phyloP scores from a whole-genome alignment of 139 green algal genomes.

The Chlamydomonas eustigma region DNA sequence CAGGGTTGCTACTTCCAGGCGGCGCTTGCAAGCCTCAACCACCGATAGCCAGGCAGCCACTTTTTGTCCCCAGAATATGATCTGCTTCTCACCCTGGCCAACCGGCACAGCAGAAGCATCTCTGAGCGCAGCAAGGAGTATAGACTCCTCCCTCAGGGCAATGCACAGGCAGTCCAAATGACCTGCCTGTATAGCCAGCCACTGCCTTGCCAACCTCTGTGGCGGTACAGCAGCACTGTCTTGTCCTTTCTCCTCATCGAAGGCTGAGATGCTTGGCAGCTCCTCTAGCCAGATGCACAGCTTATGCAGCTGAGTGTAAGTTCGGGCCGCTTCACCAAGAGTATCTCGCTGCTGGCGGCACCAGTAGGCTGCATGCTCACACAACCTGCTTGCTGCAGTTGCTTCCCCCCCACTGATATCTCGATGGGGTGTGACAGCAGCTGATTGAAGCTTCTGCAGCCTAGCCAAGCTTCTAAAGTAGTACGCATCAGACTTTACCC shows the following conservation, averaged over 20 bases:
- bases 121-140: constrained; percentile 38
- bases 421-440: constrained; percentile 47
- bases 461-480: constrained; percentile 76
- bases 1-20: constrained; percentile 6
- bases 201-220: neutral
- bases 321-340: constrained; percentile 28
- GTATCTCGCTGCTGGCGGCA: constrained; percentile 55
- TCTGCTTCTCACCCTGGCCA: neutral
- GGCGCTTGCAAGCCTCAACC: constrained; percentile 2
- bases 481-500: constrained; percentile 70
- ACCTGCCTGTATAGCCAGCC: constrained; percentile 12
- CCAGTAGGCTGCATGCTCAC: constrained; percentile 75
- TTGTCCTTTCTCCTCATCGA: constrained; percentile 7
- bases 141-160: constrained; percentile 21
- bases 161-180: constrained; percentile 30
- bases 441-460: constrained; percentile 75
- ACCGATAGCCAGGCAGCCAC: neutral
- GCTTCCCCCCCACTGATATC: constrained; percentile 77
- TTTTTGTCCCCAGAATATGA: neutral
- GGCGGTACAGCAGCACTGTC: neutral
- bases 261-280: neutral
- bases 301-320: constrained; percentile 15
- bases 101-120: neutral
- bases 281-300: constrained; percentile 21
- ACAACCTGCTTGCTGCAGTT: constrained; percentile 35